Percentiles rank a stretch among this genome's conserved stretches.
phyloP scores from a whole-genome alignment of 352 stramenopile genomes.

The Globisporangium middletonii region DNA sequence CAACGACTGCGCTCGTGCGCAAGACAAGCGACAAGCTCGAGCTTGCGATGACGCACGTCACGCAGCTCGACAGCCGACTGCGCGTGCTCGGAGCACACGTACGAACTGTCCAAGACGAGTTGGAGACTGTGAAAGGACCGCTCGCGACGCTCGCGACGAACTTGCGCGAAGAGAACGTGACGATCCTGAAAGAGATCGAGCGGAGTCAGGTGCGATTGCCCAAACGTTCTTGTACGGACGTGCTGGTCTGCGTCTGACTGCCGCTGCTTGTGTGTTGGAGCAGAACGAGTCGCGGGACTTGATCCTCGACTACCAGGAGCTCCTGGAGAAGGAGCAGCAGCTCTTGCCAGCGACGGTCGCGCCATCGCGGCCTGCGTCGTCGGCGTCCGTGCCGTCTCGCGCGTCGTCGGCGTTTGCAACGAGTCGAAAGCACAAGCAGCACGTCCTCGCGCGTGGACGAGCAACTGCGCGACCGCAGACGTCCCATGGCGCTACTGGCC shows the following conservation, averaged over 20 bases:
- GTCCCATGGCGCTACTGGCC: slow-evolving; percentile 1
- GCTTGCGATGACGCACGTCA: slow-evolving; percentile 28
- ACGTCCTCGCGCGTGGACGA: slow-evolving; percentile 25
- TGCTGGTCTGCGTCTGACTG: neutral
- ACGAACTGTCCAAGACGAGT: slow-evolving; percentile 25
- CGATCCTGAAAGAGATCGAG: slow-evolving; percentile 59
- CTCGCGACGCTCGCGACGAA: slow-evolving; percentile 52
- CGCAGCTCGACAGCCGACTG: slow-evolving; percentile 29
- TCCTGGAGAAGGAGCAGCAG: slow-evolving; percentile 41
- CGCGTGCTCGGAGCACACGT: slow-evolving; percentile 21
- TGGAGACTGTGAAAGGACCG: slow-evolving; percentile 44
- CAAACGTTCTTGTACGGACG: neutral
- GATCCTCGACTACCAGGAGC: slow-evolving; percentile 58
- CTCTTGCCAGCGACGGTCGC: slow-evolving; percentile 9
- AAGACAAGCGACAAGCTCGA: slow-evolving; percentile 26
- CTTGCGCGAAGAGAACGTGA: slow-evolving; percentile 59
- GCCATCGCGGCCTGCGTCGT: slow-evolving; percentile 26
- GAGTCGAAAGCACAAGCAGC: slow-evolving; percentile 43
- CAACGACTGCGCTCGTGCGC: slow-evolving; percentile 22
- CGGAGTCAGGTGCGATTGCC: slow-evolving; percentile 38
- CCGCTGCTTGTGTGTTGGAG: neutral
- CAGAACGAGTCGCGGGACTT: slow-evolving; percentile 60
- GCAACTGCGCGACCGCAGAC: slow-evolving; percentile 21
- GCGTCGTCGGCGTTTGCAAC: slow-evolving; percentile 11
- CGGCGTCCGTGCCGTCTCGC: slow-evolving; percentile 11